Evolutionary conservation across 352 stramenopile species (phyloP).

Genomic region (Phytophthora ramorum): DNA sequence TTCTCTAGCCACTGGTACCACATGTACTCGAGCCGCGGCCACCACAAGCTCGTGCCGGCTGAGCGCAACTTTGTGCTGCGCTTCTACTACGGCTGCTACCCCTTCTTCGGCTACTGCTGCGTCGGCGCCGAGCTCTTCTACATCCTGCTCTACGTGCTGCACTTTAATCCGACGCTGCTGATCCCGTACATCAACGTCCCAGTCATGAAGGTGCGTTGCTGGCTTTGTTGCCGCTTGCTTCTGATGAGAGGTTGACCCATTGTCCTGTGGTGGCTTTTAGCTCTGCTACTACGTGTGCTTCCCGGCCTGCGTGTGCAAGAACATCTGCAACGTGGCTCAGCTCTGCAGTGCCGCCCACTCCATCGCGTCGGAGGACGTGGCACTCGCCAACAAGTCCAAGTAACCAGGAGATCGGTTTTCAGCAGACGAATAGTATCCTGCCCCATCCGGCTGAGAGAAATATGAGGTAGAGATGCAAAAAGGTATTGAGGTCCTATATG

Average conservation of each 20-base stretch:
- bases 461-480: constrained; percentile 23
- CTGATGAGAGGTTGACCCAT: not conserved
- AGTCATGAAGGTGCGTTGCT: constrained; percentile 55
- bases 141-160: constrained; percentile 91
- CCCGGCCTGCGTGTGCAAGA: constrained; percentile 92
- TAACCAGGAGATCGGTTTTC: constrained; percentile 23
- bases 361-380: constrained; percentile 75
- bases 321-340: constrained; percentile 93
- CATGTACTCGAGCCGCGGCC: constrained; percentile 95
- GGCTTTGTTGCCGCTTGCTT: not conserved
- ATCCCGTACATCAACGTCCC: constrained; percentile 64
- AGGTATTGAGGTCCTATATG: constrained; percentile 2
- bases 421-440: constrained; percentile 15
- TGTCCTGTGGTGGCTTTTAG: constrained; percentile 35
- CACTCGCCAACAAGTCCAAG: constrained; percentile 63
- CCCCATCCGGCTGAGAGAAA: constrained; percentile 5
- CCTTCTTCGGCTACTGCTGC: constrained; percentile 94
- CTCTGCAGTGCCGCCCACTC: constrained; percentile 85
- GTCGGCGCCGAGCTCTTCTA: constrained; percentile 93
- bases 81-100: constrained; percentile 94
- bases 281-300: constrained; percentile 90
- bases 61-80: constrained; percentile 95
- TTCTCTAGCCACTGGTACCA: constrained; percentile 98
- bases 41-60: constrained; percentile 95
- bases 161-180: constrained; percentile 76